phyloP scores from a whole-genome alignment of 225 moss, liverwort and hornwort genomes.

The Rhytidiadelphus loreus region DNA sequence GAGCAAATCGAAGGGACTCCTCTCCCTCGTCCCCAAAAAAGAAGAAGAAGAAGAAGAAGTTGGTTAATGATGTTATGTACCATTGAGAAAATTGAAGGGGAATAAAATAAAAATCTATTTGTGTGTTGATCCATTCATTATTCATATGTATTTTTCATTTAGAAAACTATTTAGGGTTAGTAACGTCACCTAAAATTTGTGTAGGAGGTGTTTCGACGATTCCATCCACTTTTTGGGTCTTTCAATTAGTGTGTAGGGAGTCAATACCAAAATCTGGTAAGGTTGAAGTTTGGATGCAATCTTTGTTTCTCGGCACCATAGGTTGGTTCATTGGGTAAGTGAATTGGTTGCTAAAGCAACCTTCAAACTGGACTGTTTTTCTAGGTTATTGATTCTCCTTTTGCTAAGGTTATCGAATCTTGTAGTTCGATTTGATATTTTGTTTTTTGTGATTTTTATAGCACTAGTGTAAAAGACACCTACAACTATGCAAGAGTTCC shows the following conservation, averaged over 20 bases:
- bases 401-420: background rate
- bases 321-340: background rate
- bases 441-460: background rate
- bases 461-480: fast-evolving
- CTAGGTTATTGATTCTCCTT: background rate
- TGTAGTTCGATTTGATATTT: background rate
- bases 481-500: background rate
- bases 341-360: fast-evolving
- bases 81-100: background rate
- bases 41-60: no score
- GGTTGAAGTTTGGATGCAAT: background rate
- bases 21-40: no score
- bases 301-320: fast-evolving
- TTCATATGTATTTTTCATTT: background rate
- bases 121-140: fast-evolving
- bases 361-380: fast-evolving
- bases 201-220: background rate
- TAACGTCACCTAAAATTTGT: background rate
- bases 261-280: fast-evolving
- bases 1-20: no score
- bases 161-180: background rate
- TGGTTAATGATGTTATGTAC: background rate
- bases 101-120: no score
- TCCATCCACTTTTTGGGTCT: background rate
- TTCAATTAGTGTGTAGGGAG: background rate